phyloP scores from a whole-genome alignment of 2,329 filamentous ascomycete species.

The Aspergillus chevalieri region DNA sequence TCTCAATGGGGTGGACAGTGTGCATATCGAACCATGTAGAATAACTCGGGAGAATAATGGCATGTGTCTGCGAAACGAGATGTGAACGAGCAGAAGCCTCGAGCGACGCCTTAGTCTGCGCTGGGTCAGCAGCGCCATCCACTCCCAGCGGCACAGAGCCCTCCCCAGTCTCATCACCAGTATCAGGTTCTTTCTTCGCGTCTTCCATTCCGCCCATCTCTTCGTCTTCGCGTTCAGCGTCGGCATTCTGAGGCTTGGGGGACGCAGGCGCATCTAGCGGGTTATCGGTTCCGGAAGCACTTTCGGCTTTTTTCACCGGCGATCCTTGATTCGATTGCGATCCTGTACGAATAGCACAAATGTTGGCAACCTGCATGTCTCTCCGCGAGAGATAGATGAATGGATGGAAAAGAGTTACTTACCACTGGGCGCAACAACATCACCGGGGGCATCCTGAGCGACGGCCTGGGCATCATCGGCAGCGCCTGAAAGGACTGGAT shows the following conservation, averaged over 20 bases:
- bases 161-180: constrained; percentile 40
- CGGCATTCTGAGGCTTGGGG: constrained; percentile 53
- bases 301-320: constrained; percentile 24
- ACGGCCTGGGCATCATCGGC: constrained; percentile 23
- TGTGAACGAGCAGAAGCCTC: constrained; percentile 87
- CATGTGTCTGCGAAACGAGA: constrained; percentile 85
- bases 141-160: constrained; percentile 36
- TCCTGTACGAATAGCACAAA: constrained; percentile 16
- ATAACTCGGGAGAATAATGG: constrained; percentile 95
- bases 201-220: constrained; percentile 67
- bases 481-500: constrained; percentile 19
- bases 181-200: constrained; percentile 41
- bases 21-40: constrained; percentile 99
- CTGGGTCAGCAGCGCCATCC: constrained; percentile 48
- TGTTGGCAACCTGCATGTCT: constrained; percentile 7
- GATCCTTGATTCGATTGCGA: constrained; percentile 30
- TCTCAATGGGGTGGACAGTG: constrained; percentile 80
- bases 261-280: constrained; percentile 64
- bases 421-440: constrained; percentile 24
- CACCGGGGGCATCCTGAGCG: constrained; percentile 24
- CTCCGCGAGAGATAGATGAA: constrained; percentile 6
- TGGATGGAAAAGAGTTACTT: constrained; percentile 9
- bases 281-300: constrained; percentile 49
- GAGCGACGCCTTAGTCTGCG: constrained; percentile 71
- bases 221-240: constrained; percentile 60